These are phyloP conservation scores for Francoa sonchifolia DNA, from an alignment of 441 rosid species.

Conservation along the genomic window DNA sequence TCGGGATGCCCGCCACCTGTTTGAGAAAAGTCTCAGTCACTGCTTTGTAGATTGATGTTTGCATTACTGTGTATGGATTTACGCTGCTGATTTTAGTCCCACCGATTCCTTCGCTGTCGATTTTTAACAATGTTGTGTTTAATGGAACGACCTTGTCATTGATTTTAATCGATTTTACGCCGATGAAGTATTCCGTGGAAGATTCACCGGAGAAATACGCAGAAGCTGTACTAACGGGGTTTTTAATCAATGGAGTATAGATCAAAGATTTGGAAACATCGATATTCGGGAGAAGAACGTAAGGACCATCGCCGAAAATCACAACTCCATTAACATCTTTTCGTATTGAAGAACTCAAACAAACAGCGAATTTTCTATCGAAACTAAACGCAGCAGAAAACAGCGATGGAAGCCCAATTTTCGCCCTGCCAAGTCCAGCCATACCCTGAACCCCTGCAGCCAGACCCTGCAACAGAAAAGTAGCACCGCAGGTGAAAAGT, in stretches of 20 bases:
- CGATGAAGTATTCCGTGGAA: conserved; percentile 53
- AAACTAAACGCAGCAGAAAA: conserved; percentile 43
- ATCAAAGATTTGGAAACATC: conserved; percentile 24
- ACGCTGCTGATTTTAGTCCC: conserved; percentile 76
- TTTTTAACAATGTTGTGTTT: conserved; percentile 30
- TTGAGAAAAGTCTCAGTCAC: conserved; percentile 27
- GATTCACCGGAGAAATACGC: conserved; percentile 36
- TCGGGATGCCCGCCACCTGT: conserved; percentile 28
- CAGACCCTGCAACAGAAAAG: conserved; percentile 32
- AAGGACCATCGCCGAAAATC: conserved; percentile 51
- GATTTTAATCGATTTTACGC: conserved; percentile 30
- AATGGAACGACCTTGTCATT: conserved; percentile 22
- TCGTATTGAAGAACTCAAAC: conserved; percentile 39
- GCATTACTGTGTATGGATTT: conserved; percentile 51
- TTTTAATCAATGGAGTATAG: conserved; percentile 43
- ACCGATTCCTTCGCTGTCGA: conserved; percentile 33
- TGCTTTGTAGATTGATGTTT: conserved; percentile 39
- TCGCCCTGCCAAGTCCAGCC: conserved; percentile 47
- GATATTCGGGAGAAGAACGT: conserved; percentile 38
- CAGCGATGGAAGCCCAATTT: conserved; percentile 35
- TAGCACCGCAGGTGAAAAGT: conserved; percentile 31
- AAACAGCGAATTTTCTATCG: conserved; percentile 37
- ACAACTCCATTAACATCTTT: conserved; percentile 32
- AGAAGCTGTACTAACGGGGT: conserved; percentile 50
- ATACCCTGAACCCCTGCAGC: conserved; percentile 39